Evolutionary conservation across 1,284 basidiomycete genomes (phyloP), one percentile per base, ranked within the genome.

Genomic region (Anthracocystis walkeri): DNA sequence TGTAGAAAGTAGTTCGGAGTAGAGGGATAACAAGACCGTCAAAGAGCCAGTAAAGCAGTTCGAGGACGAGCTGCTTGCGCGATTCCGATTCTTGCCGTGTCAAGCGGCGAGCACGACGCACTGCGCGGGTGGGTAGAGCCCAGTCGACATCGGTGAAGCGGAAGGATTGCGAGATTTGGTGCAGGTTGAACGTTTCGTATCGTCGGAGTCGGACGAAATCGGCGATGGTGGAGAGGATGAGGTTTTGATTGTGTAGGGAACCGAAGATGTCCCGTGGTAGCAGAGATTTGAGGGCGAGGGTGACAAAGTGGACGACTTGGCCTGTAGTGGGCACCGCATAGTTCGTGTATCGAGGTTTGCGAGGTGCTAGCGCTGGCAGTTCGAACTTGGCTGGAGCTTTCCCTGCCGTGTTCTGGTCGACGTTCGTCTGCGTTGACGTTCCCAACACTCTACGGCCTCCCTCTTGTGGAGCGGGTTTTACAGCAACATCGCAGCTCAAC

Each of bases 21-120:
- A 99, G 87, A 0, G 92, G 90, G 3, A 93, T 87, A 7, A 99
- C 82, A 80, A 95, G 92, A 0, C 90, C 91, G 78, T 95, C 93
- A 71, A 97, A 94, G 68, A 95, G 91, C 95, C 95, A 99, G 83
- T 91, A 92, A 7, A 98, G 68, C 78, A 96, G 92, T 61, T 96
- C 93, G 79, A 92, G 90, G 0, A 94, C 83, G 12, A 98, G 86
- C 80, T 92, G 89, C n/a, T 89, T 87, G 10, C 93, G 89, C 82
- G 93, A 94, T 27, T 89, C 77, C 0, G 89, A 86, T 77, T 97
- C 95, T 0, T 90, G 89, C 1, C 90, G 88, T 3, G 90, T 87
- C 0, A 90, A 63, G 0, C 86, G 73, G 4, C 58, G 60, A 3
- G 49, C 31, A 38, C 46, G 51, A 5, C 56, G 58, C 6, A 59